These are phyloP conservation scores for Fusarium marasasianum DNA, from an alignment of 2,329 filamentous ascomycete species.

Conservation along the genomic window DNA sequence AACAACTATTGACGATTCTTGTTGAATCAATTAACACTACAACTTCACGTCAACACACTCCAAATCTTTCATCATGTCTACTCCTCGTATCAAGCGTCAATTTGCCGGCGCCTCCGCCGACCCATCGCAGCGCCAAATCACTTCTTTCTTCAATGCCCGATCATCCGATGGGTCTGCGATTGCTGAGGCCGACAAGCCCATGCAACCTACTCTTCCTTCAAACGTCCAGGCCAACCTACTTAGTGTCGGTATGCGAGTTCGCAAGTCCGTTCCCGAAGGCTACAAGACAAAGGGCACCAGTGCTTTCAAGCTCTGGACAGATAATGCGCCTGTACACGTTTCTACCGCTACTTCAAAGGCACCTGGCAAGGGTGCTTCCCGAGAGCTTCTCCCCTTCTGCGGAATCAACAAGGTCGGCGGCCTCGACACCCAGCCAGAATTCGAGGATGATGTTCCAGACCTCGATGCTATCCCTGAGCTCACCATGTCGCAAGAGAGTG, in stretches of 20 bases:
- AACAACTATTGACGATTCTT: not conserved
- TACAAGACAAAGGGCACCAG: slow-evolving; percentile 77
- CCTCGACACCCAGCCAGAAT: slow-evolving; percentile 66
- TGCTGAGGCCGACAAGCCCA: slow-evolving; percentile 38
- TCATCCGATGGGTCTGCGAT: slow-evolving; percentile 42
- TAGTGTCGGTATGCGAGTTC: slow-evolving; percentile 91
- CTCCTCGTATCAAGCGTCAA: slow-evolving; percentile 66
- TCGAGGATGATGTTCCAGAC: slow-evolving; percentile 43
- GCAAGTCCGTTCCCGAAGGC: slow-evolving; percentile 91
- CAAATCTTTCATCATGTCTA: slow-evolving; percentile 55
- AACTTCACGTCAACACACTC: not conserved
- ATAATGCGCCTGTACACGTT: slow-evolving; percentile 40
- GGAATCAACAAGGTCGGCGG: slow-evolving; percentile 81
- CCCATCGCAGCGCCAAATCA: slow-evolving; percentile 69
- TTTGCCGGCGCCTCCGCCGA: slow-evolving; percentile 69
- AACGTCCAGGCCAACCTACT: slow-evolving; percentile 84
- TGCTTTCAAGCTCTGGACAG: slow-evolving; percentile 62
- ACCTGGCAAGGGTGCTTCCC: slow-evolving; percentile 47
- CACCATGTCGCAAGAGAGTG: slow-evolving; percentile 66
- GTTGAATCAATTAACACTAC: not conserved
- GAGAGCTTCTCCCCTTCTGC: slow-evolving; percentile 82
- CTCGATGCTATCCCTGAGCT: slow-evolving; percentile 58
- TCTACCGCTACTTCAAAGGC: slow-evolving; percentile 1
- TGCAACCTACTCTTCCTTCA: slow-evolving; percentile 65
- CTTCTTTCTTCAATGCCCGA: slow-evolving; percentile 65